phyloP scores from a whole-genome alignment of 371 early-diverging fungal genomes.

The Mucor circinelloides region DNA sequence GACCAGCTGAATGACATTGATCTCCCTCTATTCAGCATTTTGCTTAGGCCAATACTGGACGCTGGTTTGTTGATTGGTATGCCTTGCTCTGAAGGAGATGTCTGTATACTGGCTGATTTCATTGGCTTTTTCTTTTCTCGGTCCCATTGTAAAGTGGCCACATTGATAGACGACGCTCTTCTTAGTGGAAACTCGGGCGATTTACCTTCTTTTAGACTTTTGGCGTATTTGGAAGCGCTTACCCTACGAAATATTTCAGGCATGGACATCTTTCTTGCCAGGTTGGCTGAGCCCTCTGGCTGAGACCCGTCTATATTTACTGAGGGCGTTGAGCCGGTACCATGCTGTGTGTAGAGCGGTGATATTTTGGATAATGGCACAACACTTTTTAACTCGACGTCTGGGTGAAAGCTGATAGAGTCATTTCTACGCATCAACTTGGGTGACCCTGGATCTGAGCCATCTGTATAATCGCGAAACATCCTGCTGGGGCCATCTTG shows the following conservation, averaged over 20 bases:
- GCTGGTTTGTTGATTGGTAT: not conserved
- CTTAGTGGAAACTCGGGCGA: not conserved
- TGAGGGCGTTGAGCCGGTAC: not conserved
- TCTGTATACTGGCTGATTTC: not conserved
- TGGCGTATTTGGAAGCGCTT: not conserved
- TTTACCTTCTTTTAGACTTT: not conserved
- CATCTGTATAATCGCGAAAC: not conserved
- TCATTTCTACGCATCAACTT: not conserved
- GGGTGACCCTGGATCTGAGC: not conserved
- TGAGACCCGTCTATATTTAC: not conserved
- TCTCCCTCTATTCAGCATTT: not conserved
- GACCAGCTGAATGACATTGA: slow-evolving; percentile 10
- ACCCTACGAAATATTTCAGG: not conserved
- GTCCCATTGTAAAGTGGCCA: not conserved
- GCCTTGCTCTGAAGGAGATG: not conserved
- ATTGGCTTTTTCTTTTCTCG: not conserved
- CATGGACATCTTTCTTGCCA: not conserved
- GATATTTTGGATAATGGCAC: not conserved
- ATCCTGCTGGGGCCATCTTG: not conserved
- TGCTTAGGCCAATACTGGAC: not conserved
- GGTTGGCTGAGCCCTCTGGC: not conserved
- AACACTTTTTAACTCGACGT: not conserved
- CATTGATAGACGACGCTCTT: slow-evolving; percentile 7
- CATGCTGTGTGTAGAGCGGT: not conserved
- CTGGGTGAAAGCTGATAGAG: not conserved